phyloP scores from a whole-genome alignment of 148 eudicot genomes.

The Bassia scoparia region DNA sequence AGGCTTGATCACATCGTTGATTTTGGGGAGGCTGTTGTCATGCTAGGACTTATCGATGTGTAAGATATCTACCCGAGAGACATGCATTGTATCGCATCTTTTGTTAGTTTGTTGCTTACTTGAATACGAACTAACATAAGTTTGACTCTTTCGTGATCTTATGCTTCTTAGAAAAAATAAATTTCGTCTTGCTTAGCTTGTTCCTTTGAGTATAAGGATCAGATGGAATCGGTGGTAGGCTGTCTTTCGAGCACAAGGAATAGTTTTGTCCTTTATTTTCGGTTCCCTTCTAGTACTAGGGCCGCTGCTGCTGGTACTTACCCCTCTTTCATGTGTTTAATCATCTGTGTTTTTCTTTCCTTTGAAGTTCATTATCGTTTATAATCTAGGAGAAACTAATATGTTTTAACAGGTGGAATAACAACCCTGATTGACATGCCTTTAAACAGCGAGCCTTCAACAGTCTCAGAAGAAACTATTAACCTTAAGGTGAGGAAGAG shows the following conservation, averaged over 20 bases:
- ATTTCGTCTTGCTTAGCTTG: neutral
- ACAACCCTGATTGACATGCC: slow-evolving; percentile 98
- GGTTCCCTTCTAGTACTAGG: slow-evolving; percentile 93
- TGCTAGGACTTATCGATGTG: slow-evolving; percentile 98
- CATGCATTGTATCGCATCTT: neutral
- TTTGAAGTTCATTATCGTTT: neutral
- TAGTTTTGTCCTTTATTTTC: neutral
- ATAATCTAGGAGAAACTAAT: neutral
- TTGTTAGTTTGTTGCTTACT: neutral
- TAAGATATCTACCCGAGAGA: slow-evolving; percentile 39
- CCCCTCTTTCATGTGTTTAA: neutral
- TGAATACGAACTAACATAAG: neutral
- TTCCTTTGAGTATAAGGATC: neutral
- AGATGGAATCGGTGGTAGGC: neutral
- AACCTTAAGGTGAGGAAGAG: slow-evolving; percentile 61
- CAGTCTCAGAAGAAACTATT: slow-evolving; percentile 76
- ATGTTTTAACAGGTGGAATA: slow-evolving; percentile 59
- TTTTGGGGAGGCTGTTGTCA: slow-evolving; percentile 90
- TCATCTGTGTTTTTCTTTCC: neutral
- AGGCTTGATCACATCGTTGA: slow-evolving; percentile 47
- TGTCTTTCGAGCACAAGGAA: neutral
- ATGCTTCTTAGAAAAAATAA: neutral
- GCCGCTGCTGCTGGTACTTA: slow-evolving; percentile 95
- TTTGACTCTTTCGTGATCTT: neutral
- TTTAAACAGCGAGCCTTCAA: slow-evolving; percentile 83